Evolutionary conservation across 139 green algal genomes (phyloP), one percentile per base, ranked within the genome.

Genomic region (Micromonas commoda): DNA sequence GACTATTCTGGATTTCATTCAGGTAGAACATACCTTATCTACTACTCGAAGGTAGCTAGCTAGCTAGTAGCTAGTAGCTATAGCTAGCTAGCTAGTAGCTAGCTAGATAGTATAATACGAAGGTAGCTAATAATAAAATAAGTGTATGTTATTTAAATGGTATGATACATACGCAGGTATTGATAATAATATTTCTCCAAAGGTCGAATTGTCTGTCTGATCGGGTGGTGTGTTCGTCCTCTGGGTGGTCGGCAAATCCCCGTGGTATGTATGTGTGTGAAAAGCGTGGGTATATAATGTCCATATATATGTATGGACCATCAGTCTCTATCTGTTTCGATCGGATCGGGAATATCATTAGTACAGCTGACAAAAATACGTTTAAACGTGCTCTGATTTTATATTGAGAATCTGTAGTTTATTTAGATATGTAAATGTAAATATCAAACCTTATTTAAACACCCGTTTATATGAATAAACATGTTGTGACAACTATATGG

Each of bases 21-120:
- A n/a, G n/a, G n/a, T n/a, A n/a, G n/a, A n/a, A n/a, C n/a, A n/a
- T n/a, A n/a, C n/a, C n/a, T n/a, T n/a, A n/a, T n/a, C n/a, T n/a
- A n/a, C n/a, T n/a, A n/a, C n/a, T 57, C 45, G 45, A 57, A 57
- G 45, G 45, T 57, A 57, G 45, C 9, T 57, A 57, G 45, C 45
- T 57, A 57, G 45, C 9, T 57, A 57, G 45, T 57, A 57, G 45
- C 45, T 57, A 57, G 45, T 57, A 57, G 45, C 45, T 57, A 57
- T 57, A 57, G 45, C 45, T 57, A 57, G 45, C 45, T 57, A 57
- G 45, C 45, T 57, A 57, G 45, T 57, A 57, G 45, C 45, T 57
- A 57, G 9, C 45, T 57, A 57, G 9, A 9, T 57, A 57, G 9
- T 16, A 23, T 57, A 9, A 16, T 57, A 57, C 45, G 45, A 57